Percentiles rank a stretch among this genome's conserved stretches.
Evolutionary conservation across 2,329 filamentous ascomycete genomes (phyloP).

Genomic region (Dactylellina haptotyla): DNA sequence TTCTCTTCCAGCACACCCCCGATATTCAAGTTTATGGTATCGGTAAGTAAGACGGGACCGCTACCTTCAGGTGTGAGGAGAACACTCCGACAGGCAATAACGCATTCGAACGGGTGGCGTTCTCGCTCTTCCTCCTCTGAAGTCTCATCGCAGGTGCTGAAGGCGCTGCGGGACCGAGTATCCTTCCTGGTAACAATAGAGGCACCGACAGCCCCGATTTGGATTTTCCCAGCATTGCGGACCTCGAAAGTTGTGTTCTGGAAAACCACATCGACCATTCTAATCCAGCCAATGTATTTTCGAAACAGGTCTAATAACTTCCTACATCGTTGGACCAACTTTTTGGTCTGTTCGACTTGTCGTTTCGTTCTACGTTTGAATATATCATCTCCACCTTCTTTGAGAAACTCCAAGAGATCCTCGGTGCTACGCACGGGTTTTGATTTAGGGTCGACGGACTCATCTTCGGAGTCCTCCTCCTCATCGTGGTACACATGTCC

Average conservation of each 20-base stretch:
- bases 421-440: slow-evolving; percentile 54
- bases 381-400: slow-evolving; percentile 51
- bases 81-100: slow-evolving; percentile 83
- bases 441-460: slow-evolving; percentile 50
- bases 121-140: slow-evolving; percentile 63
- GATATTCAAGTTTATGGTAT: slow-evolving; percentile 86
- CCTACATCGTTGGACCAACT: slow-evolving; percentile 40
- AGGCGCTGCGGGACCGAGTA: slow-evolving; percentile 87
- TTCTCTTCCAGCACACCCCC: slow-evolving; percentile 90
- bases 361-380: slow-evolving; percentile 54
- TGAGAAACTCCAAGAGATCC: slow-evolving; percentile 54
- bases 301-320: slow-evolving; percentile 75
- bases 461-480: slow-evolving; percentile 27
- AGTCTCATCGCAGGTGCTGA: slow-evolving; percentile 78
- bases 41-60: slow-evolving; percentile 86
- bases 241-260: slow-evolving; percentile 81
- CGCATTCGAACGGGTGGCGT: slow-evolving; percentile 90
- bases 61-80: slow-evolving; percentile 83
- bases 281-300: slow-evolving; percentile 85
- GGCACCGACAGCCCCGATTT: slow-evolving; percentile 83
- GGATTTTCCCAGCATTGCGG: slow-evolving; percentile 81
- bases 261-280: slow-evolving; percentile 87
- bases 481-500: slow-evolving; percentile 27
- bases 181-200: slow-evolving; percentile 91
- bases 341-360: slow-evolving; percentile 57